phyloP scores from a whole-genome alignment of 257 asterid genomes.

The Capsicum pubescens region DNA sequence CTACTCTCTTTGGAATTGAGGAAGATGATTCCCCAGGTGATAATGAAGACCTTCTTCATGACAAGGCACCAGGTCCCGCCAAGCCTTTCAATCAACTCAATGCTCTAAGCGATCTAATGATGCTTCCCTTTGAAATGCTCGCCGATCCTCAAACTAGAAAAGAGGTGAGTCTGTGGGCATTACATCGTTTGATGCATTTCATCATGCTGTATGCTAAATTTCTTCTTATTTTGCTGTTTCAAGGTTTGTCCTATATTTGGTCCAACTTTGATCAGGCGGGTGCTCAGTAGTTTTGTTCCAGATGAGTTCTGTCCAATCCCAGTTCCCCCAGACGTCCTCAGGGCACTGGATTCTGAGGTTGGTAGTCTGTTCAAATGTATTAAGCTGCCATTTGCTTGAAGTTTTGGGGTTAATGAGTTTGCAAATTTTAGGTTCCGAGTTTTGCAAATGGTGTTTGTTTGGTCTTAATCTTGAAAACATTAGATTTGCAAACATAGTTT shows the following conservation, averaged over 20 bases:
- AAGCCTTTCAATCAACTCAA: conserved; percentile 80
- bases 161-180: conserved; percentile 55
- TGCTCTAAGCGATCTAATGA: conserved; percentile 86
- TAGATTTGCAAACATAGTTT: not conserved
- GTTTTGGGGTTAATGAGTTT: not conserved
- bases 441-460: not conserved
- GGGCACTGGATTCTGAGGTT: conserved; percentile 74
- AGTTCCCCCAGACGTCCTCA: conserved; percentile 66
- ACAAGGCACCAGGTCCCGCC: conserved; percentile 48
- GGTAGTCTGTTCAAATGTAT: not conserved
- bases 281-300: conserved; percentile 68
- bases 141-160: conserved; percentile 73
- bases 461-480: not conserved
- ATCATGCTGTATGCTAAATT: conserved; percentile 32
- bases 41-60: conserved; percentile 30
- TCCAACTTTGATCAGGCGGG: conserved; percentile 67
- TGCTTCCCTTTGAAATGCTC: conserved; percentile 89
- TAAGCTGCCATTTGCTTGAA: not conserved
- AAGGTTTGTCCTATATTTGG: conserved; percentile 89
- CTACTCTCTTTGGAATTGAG: conserved; percentile 75
- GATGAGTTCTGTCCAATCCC: conserved; percentile 91
- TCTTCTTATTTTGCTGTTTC: conserved; percentile 4
- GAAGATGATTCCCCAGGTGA: conserved; percentile 55
- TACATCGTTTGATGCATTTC: not conserved
- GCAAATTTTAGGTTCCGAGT: too few species aligned